Percentiles rank a stretch among this genome's conserved stretches.
Conservation (phyloP, 441 rosid species). For the Mallotus repandus region DNA sequence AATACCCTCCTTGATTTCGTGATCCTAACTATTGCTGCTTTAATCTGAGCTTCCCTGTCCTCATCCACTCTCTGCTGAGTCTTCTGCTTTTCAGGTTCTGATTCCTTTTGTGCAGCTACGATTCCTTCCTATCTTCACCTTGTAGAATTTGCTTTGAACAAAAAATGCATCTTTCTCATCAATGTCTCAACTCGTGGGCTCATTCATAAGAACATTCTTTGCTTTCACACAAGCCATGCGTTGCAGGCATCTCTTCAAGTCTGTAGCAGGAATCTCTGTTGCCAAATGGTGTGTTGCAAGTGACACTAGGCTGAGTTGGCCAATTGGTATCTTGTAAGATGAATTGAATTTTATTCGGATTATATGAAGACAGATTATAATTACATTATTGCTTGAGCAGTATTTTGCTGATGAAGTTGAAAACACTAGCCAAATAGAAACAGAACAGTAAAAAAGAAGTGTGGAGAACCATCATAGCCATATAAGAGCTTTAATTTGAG, state of each 20-base stretch:
- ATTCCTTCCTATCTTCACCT: slow-evolving; percentile 86
- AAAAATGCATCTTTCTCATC: slow-evolving; percentile 79
- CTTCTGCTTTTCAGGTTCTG: slow-evolving; percentile 96
- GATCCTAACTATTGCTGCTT: slow-evolving; percentile 96
- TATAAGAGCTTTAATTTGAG: too few species aligned
- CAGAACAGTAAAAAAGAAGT: too few species aligned
- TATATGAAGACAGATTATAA: too few species aligned
- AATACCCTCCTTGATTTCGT: slow-evolving; percentile 92
- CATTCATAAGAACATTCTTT: slow-evolving; percentile 83
- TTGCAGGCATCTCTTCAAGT: slow-evolving; percentile 88
- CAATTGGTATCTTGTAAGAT: slow-evolving; percentile 26
- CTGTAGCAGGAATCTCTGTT: slow-evolving; percentile 80
- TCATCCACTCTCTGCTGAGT: slow-evolving; percentile 96
- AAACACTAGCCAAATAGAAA: too few species aligned
- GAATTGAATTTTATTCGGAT: too few species aligned
- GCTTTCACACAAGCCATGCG: slow-evolving; percentile 92
- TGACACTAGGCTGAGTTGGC: slow-evolving; percentile 82
- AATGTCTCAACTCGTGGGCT: slow-evolving; percentile 94
- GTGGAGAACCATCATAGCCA: too few species aligned
- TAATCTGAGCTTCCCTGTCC: slow-evolving; percentile 95
- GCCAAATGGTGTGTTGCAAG: slow-evolving; percentile 94
- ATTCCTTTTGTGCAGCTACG: slow-evolving; percentile 91
- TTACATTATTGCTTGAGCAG: too few species aligned
- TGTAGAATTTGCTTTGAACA: slow-evolving; percentile 80
- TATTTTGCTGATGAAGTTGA: too few species aligned